Percentiles rank a stretch among this genome's conserved stretches.
Evolutionary conservation across 1,139 yeast genomes (phyloP).

Genomic region (Saccharomyces hybrid): DNA sequence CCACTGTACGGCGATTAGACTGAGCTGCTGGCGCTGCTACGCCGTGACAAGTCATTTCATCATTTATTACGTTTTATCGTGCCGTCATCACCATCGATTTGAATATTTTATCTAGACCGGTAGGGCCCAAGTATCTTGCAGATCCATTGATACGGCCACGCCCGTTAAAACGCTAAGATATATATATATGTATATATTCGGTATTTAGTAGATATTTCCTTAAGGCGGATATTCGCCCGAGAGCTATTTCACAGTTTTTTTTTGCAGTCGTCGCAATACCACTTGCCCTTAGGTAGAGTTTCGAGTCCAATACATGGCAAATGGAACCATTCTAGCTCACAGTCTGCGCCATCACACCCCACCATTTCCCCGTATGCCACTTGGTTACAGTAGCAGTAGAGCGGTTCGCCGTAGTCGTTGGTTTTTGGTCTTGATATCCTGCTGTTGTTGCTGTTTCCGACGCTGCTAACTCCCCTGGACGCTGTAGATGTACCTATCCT

Average conservation of each 20-base stretch:
- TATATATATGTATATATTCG: background rate
- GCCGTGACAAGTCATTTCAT: background rate
- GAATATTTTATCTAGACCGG: background rate
- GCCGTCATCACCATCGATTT: background rate
- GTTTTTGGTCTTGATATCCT: conserved; percentile 17
- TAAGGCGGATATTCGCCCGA: background rate
- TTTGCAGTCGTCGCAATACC: conserved; percentile 91
- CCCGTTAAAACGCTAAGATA: background rate
- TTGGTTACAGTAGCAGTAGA: conserved; percentile 93
- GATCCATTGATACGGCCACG: background rate
- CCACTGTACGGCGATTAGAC: background rate
- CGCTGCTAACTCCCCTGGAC: conserved; percentile 9
- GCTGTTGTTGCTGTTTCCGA: conserved; percentile 2
- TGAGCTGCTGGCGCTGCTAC: background rate
- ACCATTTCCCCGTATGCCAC: conserved; percentile 98
- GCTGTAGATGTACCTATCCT: conserved; percentile 8
- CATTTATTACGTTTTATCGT: background rate
- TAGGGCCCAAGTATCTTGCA: background rate
- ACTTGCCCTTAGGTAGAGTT: conserved; percentile 89
- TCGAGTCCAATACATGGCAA: conserved; percentile 88
- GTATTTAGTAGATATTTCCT: background rate
- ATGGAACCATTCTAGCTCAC: conserved; percentile 96
- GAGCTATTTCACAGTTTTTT: conserved; percentile 2
- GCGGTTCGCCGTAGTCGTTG: conserved; percentile 47
- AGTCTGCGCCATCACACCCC: conserved; percentile 92